Percentiles rank a stretch among this genome's conserved stretches.
Evolutionary conservation across 108 stramenopile genomes (phyloP).

Genomic region (Nitzschia sp.): DNA sequence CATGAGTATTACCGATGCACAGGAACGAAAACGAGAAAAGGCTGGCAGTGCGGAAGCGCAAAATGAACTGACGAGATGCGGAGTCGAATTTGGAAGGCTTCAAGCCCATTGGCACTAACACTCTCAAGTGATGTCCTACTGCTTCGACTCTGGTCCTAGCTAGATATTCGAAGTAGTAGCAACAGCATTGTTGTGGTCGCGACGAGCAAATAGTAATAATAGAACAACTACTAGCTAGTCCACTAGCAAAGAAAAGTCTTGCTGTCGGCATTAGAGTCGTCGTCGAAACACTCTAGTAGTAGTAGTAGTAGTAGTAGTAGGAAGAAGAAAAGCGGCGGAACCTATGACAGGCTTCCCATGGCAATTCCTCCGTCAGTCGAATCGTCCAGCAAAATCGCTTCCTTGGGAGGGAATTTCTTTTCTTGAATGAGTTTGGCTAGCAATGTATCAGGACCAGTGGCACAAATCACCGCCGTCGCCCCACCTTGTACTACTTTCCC

Average conservation of each 20-base stretch:
- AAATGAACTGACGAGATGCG: constrained; percentile 63
- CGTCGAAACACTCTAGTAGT: too few species aligned
- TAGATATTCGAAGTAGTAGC: too few species aligned
- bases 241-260: too few species aligned
- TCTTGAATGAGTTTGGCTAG: constrained; percentile 65
- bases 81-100: constrained; percentile 54
- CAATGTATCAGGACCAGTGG: constrained; percentile 60
- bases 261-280: too few species aligned
- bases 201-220: too few species aligned
- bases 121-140: too few species aligned
- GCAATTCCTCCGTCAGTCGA: neutral
- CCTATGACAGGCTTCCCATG: neutral
- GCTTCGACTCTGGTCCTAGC: too few species aligned
- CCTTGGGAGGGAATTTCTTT: constrained; percentile 67
- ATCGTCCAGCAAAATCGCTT: constrained; percentile 28
- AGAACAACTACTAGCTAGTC: too few species aligned
- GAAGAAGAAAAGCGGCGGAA: too few species aligned
- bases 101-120: constrained; percentile 19
- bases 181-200: too few species aligned
- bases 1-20: constrained; percentile 87
- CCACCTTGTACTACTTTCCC: constrained; percentile 71
- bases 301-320: too few species aligned
- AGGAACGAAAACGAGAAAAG: constrained; percentile 86
- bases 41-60: constrained; percentile 63
- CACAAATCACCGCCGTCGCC: constrained; percentile 68